Evolutionary conservation across 805 yeast genomes (phyloP), one percentile per base, ranked within the genome.

Genomic region (Candida nemodendra): DNA sequence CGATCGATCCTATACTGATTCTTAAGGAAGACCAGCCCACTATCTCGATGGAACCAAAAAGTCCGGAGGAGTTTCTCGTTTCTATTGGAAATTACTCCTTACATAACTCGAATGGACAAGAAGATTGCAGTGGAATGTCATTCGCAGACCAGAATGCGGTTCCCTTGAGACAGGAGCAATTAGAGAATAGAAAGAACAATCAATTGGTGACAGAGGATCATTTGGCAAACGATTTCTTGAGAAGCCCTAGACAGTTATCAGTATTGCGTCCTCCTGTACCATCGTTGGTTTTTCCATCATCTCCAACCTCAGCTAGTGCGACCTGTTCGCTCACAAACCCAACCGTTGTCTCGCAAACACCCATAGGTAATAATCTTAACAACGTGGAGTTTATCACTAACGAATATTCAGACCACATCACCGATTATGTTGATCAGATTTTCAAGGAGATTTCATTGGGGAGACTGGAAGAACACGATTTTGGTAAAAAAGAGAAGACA

Each of bases 1-100:
- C 41, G 9, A 36, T 41, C 8, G 39, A 41, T 15, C 44, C 44
- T 5, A 22, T 41, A 2, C 25, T 41, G 18, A 41, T 35, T 7
- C 23, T 27, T 9, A 41, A 41, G 27, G 44, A 41, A 23, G 30
- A 29, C 2, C 25, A 30, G 7, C 14, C 36, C 2, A 34, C 18
- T 5, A n/a, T 29, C 25, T 24, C 28, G 14, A 14, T 22, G 15
- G 40, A 32, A 17, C 24, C 12, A 2, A 19, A 15, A n/a, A 16
- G 18, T n/a, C 22, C 23, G 7, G 7, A 18, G 12, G 36, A 32
- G 12, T 32, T 32, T 13, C 30, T 18, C 12, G 9, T 27, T n/a
- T 7, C 36, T 8, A 11, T 27, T 9, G 36, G 28, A 18, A 38
- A 32, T 27, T 25, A 34, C 22, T 22, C 35, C 13, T 4, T 23